Evolutionary conservation across 75 land plant genomes (phyloP).

Genomic region (Ceratopteris richardii): DNA sequence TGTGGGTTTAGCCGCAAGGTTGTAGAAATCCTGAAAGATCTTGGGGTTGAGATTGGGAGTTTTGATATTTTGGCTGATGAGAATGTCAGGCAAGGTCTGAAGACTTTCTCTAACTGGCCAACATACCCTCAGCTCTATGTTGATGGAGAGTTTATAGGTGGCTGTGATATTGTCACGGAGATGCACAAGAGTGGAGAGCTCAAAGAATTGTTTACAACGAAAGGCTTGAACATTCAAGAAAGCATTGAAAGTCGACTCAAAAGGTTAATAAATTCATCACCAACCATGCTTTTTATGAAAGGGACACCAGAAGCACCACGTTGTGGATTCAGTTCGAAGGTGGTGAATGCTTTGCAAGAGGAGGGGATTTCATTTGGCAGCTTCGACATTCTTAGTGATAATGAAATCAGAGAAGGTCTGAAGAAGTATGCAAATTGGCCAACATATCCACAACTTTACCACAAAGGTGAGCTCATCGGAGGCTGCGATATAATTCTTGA

Average conservation of each 20-base stretch:
- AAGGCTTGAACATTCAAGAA: slow-evolving; percentile 43
- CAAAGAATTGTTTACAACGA: slow-evolving; percentile 41
- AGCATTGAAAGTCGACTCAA: slow-evolving; percentile 51
- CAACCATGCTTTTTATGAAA: slow-evolving; percentile 72
- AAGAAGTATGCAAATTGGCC: slow-evolving; percentile 89
- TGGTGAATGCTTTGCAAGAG: slow-evolving; percentile 53
- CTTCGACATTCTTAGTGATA: slow-evolving; percentile 73
- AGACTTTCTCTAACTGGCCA: slow-evolving; percentile 80
- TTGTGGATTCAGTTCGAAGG: slow-evolving; percentile 90
- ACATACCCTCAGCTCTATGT: slow-evolving; percentile 79
- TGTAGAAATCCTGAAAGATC: slow-evolving; percentile 46
- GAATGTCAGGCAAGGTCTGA: slow-evolving; percentile 69
- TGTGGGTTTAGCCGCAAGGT: slow-evolving; percentile 85
- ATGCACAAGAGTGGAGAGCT: slow-evolving; percentile 84
- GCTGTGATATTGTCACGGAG: slow-evolving; percentile 73
- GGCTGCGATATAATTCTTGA: slow-evolving; percentile 86
- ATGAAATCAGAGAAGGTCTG: slow-evolving; percentile 74
- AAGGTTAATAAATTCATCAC: slow-evolving; percentile 42
- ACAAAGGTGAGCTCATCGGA: slow-evolving; percentile 87
- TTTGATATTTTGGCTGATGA: slow-evolving; percentile 74
- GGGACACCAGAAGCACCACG: slow-evolving; percentile 68
- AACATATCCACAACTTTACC: slow-evolving; percentile 81
- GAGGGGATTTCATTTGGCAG: slow-evolving; percentile 57
- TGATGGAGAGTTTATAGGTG: slow-evolving; percentile 75
- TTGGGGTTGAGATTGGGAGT: slow-evolving; percentile 46